phyloP scores from a whole-genome alignment of 2,329 filamentous ascomycete species.

The Penicillium vulpinum region DNA sequence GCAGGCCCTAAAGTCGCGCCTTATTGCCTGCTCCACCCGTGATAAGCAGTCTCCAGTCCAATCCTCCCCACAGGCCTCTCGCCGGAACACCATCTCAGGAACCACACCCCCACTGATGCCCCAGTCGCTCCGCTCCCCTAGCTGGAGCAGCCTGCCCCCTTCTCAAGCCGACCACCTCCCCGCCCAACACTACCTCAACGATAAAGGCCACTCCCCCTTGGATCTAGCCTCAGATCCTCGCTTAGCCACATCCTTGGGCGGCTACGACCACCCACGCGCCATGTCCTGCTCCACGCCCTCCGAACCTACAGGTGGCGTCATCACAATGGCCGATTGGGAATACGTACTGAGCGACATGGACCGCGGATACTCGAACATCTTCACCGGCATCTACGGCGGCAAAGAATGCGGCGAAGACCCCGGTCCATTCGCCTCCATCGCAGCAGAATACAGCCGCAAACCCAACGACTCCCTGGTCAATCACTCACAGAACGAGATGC shows the following conservation, averaged over 20 bases:
- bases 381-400: slow-evolving; percentile 50
- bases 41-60: slow-evolving; percentile 22
- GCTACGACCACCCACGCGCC: slow-evolving; percentile 29
- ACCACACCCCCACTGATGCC: slow-evolving; percentile 26
- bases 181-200: slow-evolving; percentile 13
- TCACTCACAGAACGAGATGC: slow-evolving; percentile 30
- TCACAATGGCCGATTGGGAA: slow-evolving; percentile 76
- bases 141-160: slow-evolving; percentile 30
- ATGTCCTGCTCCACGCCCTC: slow-evolving; percentile 49
- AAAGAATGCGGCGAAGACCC: slow-evolving; percentile 41
- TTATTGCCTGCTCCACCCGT: slow-evolving; percentile 25
- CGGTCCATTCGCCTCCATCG: slow-evolving; percentile 38
- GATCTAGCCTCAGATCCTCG: slow-evolving; percentile 36
- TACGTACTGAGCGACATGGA: slow-evolving; percentile 77
- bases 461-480: slow-evolving; percentile 21
- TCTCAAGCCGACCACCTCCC: slow-evolving; percentile 23
- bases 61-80: slow-evolving; percentile 24
- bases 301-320: slow-evolving; percentile 36
- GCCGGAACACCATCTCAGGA: slow-evolving; percentile 36
- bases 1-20: slow-evolving; percentile 39
- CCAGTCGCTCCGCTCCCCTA: slow-evolving; percentile 35
- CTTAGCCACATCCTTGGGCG: slow-evolving; percentile 47
- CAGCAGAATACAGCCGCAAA: slow-evolving; percentile 34
- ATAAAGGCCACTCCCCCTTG: slow-evolving; percentile 20
- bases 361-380: slow-evolving; percentile 77